Percentiles rank a stretch among this genome's conserved stretches.
phyloP scores from a whole-genome alignment of 495 filamentous ascomycete genomes.

The Tuber indicum region DNA sequence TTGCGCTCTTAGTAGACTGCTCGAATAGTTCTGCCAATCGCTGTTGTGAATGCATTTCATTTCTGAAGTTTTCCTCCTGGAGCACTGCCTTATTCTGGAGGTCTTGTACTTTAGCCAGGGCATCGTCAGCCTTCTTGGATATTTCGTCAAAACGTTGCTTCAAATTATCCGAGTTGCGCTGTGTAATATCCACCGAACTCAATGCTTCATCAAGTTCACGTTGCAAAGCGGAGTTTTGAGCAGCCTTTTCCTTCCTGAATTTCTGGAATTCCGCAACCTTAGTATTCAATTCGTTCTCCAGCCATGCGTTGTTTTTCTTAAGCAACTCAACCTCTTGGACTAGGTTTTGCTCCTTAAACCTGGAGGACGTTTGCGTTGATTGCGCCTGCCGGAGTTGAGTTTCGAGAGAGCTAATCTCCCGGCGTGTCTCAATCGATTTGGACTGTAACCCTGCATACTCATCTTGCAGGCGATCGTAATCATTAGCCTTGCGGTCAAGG shows the following conservation, averaged over 20 bases:
- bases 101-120: constrained; percentile 69
- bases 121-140: constrained; percentile 77
- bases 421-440: constrained; percentile 73
- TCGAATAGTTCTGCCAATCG: constrained; percentile 80
- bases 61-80: constrained; percentile 70
- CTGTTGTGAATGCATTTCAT: constrained; percentile 70
- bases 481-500: constrained; percentile 78
- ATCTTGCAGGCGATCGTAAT: constrained; percentile 76
- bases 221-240: constrained; percentile 77
- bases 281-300: constrained; percentile 80
- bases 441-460: constrained; percentile 83
- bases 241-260: constrained; percentile 88
- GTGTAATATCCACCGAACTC: constrained; percentile 65
- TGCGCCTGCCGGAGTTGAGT: constrained; percentile 74
- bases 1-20: constrained; percentile 72
- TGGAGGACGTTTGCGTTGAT: constrained; percentile 65
- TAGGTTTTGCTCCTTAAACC: constrained; percentile 79
- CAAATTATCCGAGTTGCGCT: constrained; percentile 69
- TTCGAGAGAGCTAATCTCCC: constrained; percentile 69
- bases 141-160: constrained; percentile 75
- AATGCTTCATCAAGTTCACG: constrained; percentile 77
- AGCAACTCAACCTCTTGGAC: constrained; percentile 82
- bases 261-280: constrained; percentile 78
- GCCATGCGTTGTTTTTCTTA: constrained; percentile 85
- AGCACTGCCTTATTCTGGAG: constrained; percentile 73